Conservation (phyloP, 805 yeast species). For the Komagataella phaffii region DNA sequence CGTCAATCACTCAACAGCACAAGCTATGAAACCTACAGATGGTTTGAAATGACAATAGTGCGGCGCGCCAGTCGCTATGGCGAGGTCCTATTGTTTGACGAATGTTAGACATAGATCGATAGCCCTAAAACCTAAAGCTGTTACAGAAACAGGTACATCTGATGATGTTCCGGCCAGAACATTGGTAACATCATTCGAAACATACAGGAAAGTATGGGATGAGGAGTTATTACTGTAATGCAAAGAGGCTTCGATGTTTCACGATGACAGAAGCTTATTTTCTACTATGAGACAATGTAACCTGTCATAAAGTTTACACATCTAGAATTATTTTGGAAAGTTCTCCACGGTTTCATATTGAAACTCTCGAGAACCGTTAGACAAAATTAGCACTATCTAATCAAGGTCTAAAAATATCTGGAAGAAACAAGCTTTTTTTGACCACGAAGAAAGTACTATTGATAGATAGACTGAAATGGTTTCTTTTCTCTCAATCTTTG, state of each 20-base stretch:
- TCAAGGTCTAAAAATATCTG: not conserved
- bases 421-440: not conserved
- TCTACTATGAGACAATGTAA: not conserved
- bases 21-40: not conserved
- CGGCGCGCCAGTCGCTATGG: not conserved
- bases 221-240: not conserved
- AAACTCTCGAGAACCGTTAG: not conserved
- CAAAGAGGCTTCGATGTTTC: not conserved
- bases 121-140: not conserved
- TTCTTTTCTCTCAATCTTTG: not conserved
- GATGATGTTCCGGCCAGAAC: not conserved
- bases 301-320: not conserved
- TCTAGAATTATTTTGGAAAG: too few species aligned
- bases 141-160: not conserved
- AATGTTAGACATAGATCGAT: not conserved
- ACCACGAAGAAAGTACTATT: too few species aligned
- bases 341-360: not conserved
- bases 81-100: not conserved
- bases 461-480: too few species aligned
- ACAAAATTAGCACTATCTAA: not conserved
- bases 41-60: not conserved
- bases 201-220: not conserved
- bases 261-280: not conserved
- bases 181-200: not conserved
- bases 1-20: not conserved